Evolutionary conservation across 306 rosid species (phyloP).

Genomic region (Gleditsia sinensis): DNA sequence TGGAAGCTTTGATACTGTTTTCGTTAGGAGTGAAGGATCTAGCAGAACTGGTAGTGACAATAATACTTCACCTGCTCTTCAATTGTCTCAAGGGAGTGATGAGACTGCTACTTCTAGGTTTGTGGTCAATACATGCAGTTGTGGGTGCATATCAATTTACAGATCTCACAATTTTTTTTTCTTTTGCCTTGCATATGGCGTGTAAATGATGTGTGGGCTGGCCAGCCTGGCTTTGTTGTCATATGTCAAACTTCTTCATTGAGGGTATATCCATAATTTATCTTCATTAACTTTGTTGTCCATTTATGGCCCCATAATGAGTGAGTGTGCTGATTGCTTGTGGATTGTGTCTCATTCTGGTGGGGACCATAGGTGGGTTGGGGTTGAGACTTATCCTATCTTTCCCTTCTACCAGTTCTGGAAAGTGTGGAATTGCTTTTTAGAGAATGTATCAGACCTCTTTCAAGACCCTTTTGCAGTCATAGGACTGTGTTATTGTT

Average conservation of each 20-base stretch:
- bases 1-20: conserved; percentile 68
- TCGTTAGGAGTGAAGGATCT: conserved; percentile 38
- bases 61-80: conserved; percentile 34
- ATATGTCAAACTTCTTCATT: no score
- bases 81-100: conserved; percentile 44
- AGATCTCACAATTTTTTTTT: no score
- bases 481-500: background rate
- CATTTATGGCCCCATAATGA: background rate
- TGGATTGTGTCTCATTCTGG: background rate
- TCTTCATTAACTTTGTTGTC: background rate
- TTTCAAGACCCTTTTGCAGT: background rate
- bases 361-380: background rate
- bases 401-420: background rate
- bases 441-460: background rate
- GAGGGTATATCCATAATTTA: no score
- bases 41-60: conserved; percentile 39
- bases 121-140: conserved; percentile 39
- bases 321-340: background rate
- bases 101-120: conserved; percentile 62
- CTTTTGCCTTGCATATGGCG: no score
- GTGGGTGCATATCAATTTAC: background rate
- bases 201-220: no score
- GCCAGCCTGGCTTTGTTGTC: no score
- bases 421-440: background rate
- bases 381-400: conserved; percentile 1